These are phyloP conservation scores for Boletus rubescentipes DNA, from an alignment of 768 basidiomycete genomes.

Conservation along the genomic window DNA sequence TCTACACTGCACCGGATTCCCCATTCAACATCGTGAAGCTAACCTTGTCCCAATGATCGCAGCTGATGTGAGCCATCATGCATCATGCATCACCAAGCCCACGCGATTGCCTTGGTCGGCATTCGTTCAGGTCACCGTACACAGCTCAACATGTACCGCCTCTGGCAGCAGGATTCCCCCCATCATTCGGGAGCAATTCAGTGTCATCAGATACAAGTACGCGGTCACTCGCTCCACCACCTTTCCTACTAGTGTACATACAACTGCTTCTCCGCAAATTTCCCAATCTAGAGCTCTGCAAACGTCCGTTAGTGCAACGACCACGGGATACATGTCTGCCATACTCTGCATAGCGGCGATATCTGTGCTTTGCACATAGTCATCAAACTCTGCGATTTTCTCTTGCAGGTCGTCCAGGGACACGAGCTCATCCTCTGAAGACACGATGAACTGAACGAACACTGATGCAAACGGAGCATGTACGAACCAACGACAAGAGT, in stretches of 20 bases:
- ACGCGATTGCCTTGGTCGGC: conserved; percentile 13
- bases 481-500: conserved; percentile 56
- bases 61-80: conserved; percentile 10
- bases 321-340: not conserved
- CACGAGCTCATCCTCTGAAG: conserved; percentile 89
- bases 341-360: conserved; percentile 92
- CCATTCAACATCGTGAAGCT: conserved; percentile 26
- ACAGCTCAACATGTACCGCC: conserved; percentile 14
- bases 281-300: conserved; percentile 23
- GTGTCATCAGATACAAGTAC: conserved; percentile 6
- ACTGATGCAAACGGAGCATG: not conserved
- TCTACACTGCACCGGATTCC: conserved; percentile 19
- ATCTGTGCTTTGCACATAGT: conserved; percentile 89
- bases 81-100: conserved; percentile 5
- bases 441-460: not conserved
- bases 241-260: conserved; percentile 9
- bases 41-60: conserved; percentile 35
- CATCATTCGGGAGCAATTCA: too few species aligned
- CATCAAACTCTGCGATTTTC: conserved; percentile 79
- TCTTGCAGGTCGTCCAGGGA: conserved; percentile 94
- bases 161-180: not conserved
- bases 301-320: conserved; percentile 1
- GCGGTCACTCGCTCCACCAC: conserved; percentile 4
- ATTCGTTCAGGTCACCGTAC: conserved; percentile 19
- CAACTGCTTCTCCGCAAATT: not conserved